phyloP scores from a whole-genome alignment of 163 green algal species.

The Scenedesmus sp. region DNA sequence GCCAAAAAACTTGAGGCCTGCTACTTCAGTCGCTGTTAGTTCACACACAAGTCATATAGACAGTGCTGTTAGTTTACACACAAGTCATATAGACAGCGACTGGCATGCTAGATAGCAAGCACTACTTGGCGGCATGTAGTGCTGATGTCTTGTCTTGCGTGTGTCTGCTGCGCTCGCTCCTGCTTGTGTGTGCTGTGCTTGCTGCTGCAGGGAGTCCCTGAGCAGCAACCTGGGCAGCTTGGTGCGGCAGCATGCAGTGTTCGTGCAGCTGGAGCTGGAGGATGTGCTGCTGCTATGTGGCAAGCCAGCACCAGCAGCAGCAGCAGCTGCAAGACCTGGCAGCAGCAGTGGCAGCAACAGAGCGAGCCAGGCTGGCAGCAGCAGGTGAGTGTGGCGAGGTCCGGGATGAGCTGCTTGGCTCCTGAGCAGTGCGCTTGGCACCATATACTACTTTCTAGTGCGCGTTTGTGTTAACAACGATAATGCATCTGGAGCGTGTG shows the following conservation, averaged over 20 bases:
- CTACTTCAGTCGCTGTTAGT: too few species aligned
- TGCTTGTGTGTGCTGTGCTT: not conserved
- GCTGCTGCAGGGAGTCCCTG: conserved; percentile 1
- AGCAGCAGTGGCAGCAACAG: not conserved
- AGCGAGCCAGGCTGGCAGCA: not conserved
- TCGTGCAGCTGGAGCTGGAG: conserved; percentile 47
- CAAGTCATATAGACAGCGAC: too few species aligned
- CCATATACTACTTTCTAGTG: too few species aligned
- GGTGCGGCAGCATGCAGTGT: conserved; percentile 37
- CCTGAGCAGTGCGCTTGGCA: too few species aligned
- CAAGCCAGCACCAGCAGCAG: not conserved
- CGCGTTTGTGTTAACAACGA: too few species aligned
- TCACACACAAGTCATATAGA: too few species aligned
- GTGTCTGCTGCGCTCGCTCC: not conserved
- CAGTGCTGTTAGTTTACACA: too few species aligned
- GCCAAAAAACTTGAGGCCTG: too few species aligned
- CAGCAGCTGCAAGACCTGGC: not conserved
- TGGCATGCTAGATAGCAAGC: too few species aligned
- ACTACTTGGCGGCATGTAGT: too few species aligned
- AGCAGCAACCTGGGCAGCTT: conserved; percentile 29
- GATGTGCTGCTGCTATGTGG: conserved; percentile 37
- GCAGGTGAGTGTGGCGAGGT: not conserved
- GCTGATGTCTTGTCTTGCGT: too few species aligned
- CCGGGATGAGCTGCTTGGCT: not conserved
- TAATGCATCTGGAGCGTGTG: too few species aligned